Conservation (phyloP, 495 filamentous ascomycete species). For the Hypoxylon trugodes region DNA sequence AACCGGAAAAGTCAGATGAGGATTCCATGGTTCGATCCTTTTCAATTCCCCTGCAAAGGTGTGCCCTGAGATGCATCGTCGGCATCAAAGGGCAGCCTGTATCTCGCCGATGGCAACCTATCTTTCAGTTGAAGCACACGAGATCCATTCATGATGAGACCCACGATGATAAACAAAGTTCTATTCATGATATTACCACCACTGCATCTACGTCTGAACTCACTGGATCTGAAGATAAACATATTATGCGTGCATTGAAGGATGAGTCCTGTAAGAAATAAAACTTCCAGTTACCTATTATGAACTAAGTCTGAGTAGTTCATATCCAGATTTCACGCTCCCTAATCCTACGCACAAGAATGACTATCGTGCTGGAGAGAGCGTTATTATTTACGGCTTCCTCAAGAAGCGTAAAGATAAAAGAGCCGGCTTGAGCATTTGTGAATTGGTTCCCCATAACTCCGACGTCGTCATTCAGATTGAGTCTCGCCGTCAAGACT, state of each 20-base stretch:
- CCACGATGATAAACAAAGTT: not conserved
- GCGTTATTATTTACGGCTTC: conserved; percentile 76
- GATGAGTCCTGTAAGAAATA: conserved; percentile 19
- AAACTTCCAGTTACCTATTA: not conserved
- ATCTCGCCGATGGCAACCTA: conserved; percentile 9
- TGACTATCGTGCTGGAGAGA: conserved; percentile 49
- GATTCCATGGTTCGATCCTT: conserved; percentile 26
- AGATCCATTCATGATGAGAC: conserved; percentile 9
- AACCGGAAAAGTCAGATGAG: not conserved
- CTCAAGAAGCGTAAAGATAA: conserved; percentile 69
- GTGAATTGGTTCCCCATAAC: conserved; percentile 58
- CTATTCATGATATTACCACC: not conserved
- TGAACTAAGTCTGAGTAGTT: conserved; percentile 1
- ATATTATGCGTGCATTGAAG: too few relatives aligned
- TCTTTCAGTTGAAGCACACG: conserved; percentile 12
- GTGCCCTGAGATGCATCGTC: conserved; percentile 19
- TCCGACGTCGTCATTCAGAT: conserved; percentile 44
- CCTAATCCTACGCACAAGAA: conserved; percentile 51
- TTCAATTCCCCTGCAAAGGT: not conserved
- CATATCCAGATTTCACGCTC: conserved; percentile 57
- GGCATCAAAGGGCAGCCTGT: conserved; percentile 7
- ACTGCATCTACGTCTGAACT: too few relatives aligned
- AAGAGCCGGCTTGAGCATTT: conserved; percentile 73
- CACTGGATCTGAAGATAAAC: not conserved
- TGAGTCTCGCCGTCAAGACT: conserved; percentile 41